These are phyloP conservation scores for Lindgomyces ingoldianus DNA, from an alignment of 495 filamentous ascomycete species.

Conservation along the genomic window DNA sequence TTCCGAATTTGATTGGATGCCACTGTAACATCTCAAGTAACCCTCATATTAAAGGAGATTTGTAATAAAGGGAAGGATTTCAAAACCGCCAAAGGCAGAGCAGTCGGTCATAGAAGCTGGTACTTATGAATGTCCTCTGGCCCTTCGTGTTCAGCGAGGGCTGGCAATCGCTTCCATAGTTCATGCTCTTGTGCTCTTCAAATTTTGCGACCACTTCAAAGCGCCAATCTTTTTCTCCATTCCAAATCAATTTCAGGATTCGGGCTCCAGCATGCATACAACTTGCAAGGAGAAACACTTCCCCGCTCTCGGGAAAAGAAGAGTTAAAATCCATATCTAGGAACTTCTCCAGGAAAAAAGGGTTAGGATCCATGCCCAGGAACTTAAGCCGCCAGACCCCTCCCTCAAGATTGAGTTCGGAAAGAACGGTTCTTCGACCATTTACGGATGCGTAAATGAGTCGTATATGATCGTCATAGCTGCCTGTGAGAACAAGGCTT, in stretches of 20 bases:
- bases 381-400: slow-evolving; percentile 85
- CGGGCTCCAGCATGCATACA: slow-evolving; percentile 90
- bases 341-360: not conserved
- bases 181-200: slow-evolving; percentile 92
- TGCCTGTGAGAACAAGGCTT: slow-evolving; percentile 74
- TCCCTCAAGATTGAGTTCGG: slow-evolving; percentile 70
- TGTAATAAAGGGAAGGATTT: no score
- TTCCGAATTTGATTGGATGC: no score
- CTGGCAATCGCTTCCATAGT: slow-evolving; percentile 83
- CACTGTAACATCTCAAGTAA: no score
- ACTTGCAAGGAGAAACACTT: slow-evolving; percentile 70
- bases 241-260: slow-evolving; percentile 59
- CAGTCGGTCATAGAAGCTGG: slow-evolving; percentile 86
- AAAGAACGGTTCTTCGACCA: slow-evolving; percentile 50
- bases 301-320: slow-evolving; percentile 28
- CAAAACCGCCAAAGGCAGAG: slow-evolving; percentile 70
- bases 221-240: slow-evolving; percentile 49
- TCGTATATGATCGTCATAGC: slow-evolving; percentile 85
- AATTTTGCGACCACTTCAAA: slow-evolving; percentile 72
- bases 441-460: slow-evolving; percentile 51
- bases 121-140: slow-evolving; percentile 59
- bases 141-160: slow-evolving; percentile 35
- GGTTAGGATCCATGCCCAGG: not conserved
- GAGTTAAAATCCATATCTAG: not conserved
- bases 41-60: no score